phyloP scores from a whole-genome alignment of 495 filamentous ascomycete species.

The Aspergillus cristatus region DNA sequence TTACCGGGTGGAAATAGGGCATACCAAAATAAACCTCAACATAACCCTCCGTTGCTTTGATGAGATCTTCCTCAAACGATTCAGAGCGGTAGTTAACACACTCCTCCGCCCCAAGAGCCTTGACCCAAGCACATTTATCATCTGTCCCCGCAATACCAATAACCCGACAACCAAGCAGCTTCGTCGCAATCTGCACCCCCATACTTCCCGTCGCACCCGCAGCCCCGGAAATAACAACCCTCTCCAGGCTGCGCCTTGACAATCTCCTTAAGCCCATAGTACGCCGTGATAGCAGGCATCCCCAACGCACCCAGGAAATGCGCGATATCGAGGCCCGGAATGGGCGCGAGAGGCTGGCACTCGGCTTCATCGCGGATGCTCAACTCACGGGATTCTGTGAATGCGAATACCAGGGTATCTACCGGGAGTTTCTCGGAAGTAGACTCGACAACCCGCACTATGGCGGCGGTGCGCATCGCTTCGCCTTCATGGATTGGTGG shows the following conservation, averaged over 20 bases:
- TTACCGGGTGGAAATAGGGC: neutral
- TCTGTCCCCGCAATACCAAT: slow-evolving; percentile 58
- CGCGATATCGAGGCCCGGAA: slow-evolving; percentile 28
- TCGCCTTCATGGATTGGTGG: slow-evolving; percentile 48
- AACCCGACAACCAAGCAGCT: slow-evolving; percentile 40
- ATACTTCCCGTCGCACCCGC: slow-evolving; percentile 38
- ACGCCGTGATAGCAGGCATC: slow-evolving; percentile 41
- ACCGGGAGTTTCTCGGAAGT: slow-evolving; percentile 13
- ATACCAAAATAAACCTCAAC: slow-evolving; percentile 54
- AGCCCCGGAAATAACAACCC: slow-evolving; percentile 40
- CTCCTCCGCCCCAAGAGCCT: slow-evolving; percentile 54
- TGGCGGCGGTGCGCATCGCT: slow-evolving; percentile 46
- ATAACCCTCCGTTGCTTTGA: slow-evolving; percentile 48
- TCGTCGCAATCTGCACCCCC: slow-evolving; percentile 45
- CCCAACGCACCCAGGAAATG: slow-evolving; percentile 45
- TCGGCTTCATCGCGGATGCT: slow-evolving; percentile 27
- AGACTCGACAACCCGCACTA: slow-evolving; percentile 39
- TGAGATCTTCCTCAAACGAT: slow-evolving; percentile 47
- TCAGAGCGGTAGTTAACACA: slow-evolving; percentile 59
- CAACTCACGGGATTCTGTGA: slow-evolving; percentile 44
- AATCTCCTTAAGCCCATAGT: slow-evolving; percentile 39
- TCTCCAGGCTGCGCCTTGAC: slow-evolving; percentile 26
- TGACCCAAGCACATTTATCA: slow-evolving; percentile 55
- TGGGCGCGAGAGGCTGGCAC: slow-evolving; percentile 18
- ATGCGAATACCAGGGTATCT: slow-evolving; percentile 33